These are phyloP conservation scores for Pythium diclinum DNA, from an alignment of 352 stramenopile species.

Conservation along the genomic window DNA sequence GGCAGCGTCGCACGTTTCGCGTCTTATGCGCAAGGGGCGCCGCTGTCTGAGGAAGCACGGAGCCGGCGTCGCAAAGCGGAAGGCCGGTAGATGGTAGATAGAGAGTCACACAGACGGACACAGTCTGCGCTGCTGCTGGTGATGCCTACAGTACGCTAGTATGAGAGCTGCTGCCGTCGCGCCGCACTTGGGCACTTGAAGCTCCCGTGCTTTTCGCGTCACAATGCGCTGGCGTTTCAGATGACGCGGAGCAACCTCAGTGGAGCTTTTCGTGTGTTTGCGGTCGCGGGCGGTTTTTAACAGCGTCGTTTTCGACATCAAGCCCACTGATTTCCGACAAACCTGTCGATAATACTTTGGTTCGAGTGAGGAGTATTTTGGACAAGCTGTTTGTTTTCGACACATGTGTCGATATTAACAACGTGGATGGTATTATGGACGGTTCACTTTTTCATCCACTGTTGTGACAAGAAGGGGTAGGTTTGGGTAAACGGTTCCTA, in stretches of 20 bases:
- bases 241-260: not conserved
- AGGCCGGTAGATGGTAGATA: not conserved
- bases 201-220: not conserved
- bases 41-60: not conserved
- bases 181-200: not conserved
- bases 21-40: constrained; percentile 1
- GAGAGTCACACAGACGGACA: not conserved
- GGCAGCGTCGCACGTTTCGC: not conserved
- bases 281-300: not conserved
- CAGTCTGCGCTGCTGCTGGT: not conserved
- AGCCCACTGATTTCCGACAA: too few species aligned
- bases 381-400: constrained; percentile 5
- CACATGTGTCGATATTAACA: not conserved
- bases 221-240: not conserved
- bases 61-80: not conserved
- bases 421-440: not conserved
- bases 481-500: not conserved
- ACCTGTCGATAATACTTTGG: too few species aligned
- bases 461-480: constrained; percentile 3
- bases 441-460: constrained; percentile 6
- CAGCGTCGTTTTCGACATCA: too few species aligned
- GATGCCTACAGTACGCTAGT: not conserved
- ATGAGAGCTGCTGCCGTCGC: not conserved
- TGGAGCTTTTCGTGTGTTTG: not conserved
- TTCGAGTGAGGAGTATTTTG: not conserved